Evolutionary conservation across 2,329 filamentous ascomycete genomes (phyloP), one percentile per base, ranked within the genome.

Genomic region (Didymella keratinophila): DNA sequence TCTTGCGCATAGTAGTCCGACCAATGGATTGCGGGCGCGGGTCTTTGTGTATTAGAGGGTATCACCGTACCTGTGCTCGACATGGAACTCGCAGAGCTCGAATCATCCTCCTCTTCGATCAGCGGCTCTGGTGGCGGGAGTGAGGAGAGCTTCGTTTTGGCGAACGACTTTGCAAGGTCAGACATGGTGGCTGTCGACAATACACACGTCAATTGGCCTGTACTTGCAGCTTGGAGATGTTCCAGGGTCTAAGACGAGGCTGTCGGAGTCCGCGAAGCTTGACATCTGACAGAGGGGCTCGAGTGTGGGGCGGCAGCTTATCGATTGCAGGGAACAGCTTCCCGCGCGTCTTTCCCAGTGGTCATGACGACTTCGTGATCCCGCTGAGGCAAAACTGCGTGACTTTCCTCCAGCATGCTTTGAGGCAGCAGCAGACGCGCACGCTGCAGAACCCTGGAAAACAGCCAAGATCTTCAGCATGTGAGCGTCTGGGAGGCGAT

Each of bases 21-120:
- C 95, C 95, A 99, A 55, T 88, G 87, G 44, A 90, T 85, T 30
- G 86, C 83, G 52, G 85, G 82, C 48, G 84, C 70, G 28, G 77
- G 80, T 62, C 88, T 89, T 67, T 89, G 86, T 65, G 86, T 89
- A 7, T 87, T 86, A 4, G 90, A 91, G 0, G 93, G 92, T 63
- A 92, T 89, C 61, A 98, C 85, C n/a, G 94, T 98, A 25, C 93
- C 93, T 3, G 93, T 92, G 1, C 93, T 97, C 3, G 93, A 96
- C 36, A 92, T 89, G n/a, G 93, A 97, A 0, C 90, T 96, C 14
- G 91, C 81, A 7, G 83, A 84, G 23, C 76, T 78, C 34, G 77
- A 79, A 46, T 79, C 78, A 61, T 84, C 81, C 61, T 83, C 82
- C 53, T 84, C 78, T 27, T 84, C 72, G 49, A 80, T 45, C 54